Evolutionary conservation across 257 asterid genomes (phyloP).

Genomic region (Handroanthus guayacan): DNA sequence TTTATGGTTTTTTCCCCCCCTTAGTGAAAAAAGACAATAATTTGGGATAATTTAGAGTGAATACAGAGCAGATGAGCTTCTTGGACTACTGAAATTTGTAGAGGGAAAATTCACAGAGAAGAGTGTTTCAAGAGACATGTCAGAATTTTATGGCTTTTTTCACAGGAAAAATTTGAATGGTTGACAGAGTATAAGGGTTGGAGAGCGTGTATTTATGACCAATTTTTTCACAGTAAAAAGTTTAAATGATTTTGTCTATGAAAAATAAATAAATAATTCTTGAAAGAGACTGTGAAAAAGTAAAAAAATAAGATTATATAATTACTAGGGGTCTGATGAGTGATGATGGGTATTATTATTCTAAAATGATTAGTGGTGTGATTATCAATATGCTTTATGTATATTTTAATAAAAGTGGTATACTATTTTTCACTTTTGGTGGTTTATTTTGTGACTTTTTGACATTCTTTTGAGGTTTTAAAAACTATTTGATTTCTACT

Average conservation of each 20-base stretch:
- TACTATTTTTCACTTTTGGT: constrained; percentile 35
- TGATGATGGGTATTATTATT: constrained; percentile 86
- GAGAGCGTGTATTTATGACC: constrained; percentile 48
- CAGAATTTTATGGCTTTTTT: constrained; percentile 64
- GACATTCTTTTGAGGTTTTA: constrained; percentile 32
- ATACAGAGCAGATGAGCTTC: constrained; percentile 2
- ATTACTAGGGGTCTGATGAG: constrained; percentile 45
- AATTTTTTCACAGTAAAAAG: constrained; percentile 43
- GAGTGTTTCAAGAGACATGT: constrained; percentile 46
- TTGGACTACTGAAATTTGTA: constrained; percentile 31
- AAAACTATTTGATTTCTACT: constrained; percentile 25
- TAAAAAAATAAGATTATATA: background rate
- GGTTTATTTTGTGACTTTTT: constrained; percentile 32
- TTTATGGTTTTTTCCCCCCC: background rate
- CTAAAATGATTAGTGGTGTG: constrained; percentile 73
- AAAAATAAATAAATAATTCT: constrained; percentile 10
- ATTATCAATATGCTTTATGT: constrained; percentile 48
- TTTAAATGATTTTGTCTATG: constrained; percentile 55
- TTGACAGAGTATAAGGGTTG: constrained; percentile 39
- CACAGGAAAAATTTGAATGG: constrained; percentile 51
- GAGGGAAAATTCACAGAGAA: constrained; percentile 29
- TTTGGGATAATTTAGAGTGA: constrained; percentile 11
- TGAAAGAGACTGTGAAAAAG: constrained; percentile 21
- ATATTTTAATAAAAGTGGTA: constrained; percentile 21
- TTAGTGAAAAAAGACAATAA: constrained; percentile 11